Conservation (phyloP, 495 filamentous ascomycete species). For the Trichoderma erinaceum region DNA sequence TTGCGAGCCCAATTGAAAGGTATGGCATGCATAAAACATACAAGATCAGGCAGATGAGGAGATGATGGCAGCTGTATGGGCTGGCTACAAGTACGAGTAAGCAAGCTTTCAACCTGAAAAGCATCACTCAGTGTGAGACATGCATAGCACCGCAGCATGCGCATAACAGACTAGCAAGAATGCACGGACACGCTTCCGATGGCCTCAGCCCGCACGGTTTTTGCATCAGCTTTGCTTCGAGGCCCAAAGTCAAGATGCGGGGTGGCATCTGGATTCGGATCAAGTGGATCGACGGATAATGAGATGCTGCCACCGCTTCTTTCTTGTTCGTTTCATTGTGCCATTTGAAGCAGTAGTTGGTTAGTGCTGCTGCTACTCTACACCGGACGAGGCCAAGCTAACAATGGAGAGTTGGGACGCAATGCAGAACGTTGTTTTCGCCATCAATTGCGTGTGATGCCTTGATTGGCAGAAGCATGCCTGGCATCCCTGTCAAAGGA, state of each 20-base stretch:
- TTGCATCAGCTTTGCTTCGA: conserved; percentile 3
- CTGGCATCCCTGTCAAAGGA: not conserved
- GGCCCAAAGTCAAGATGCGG: not conserved
- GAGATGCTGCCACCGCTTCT: not conserved
- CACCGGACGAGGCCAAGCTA: not conserved
- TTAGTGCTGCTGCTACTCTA: not conserved
- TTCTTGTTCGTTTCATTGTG: not conserved
- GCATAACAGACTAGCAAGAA: not conserved
- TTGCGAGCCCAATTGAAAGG: too few relatives aligned
- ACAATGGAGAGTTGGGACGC: not conserved
- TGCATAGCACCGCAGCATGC: not conserved
- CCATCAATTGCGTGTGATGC: not conserved
- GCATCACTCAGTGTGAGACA: not conserved
- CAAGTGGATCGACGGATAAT: not conserved
- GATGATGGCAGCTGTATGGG: too few relatives aligned
- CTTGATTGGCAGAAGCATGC: conserved; percentile 4
- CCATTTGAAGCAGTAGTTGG: not conserved
- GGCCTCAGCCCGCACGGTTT: not conserved
- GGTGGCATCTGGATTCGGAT: not conserved
- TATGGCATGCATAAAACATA: too few relatives aligned
- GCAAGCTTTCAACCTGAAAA: not conserved
- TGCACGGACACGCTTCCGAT: not conserved
- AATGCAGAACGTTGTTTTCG: not conserved
- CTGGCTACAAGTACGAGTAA: too few relatives aligned
- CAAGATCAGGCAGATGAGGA: too few relatives aligned